Evolutionary conservation across 108 stramenopile species (phyloP), one percentile per base, ranked within the genome.

Genomic region (Nitzschia sp.): DNA sequence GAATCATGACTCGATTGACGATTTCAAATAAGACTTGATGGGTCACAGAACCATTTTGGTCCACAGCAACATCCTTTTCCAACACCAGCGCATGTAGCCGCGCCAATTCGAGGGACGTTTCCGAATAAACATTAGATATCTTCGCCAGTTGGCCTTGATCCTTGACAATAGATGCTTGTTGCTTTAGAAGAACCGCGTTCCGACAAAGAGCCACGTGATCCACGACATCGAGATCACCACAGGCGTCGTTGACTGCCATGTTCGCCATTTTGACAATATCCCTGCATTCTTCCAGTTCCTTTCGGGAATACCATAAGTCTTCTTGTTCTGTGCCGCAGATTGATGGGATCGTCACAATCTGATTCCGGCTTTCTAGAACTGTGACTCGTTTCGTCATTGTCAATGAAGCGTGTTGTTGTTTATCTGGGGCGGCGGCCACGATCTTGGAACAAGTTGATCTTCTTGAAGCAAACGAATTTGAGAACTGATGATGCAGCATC

Each of bases 191-290:
- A 5, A 57, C 29, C 5, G 56, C 31, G 5, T 3, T 3, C 24
- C 56, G 28, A 13, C 28, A 57, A 5, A 17, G 4, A 13, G 26
- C 31, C 26, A 57, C 21, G 6, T 5, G 3, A 57, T 57, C 56
- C 5, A 57, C 66, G 6, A 34, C 53, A 25, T 31, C 48, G 21
- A 51, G 19, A 1, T 31, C 46, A 8, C 48, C 64, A 19, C 64
- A 65, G 27, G 64, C 49, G 30, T 51, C 48, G 8, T 27, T 51
- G 27, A 51, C 64, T 1, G 27, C 9, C 64, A 51, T 28, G 13
- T 28, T 46, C 23, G 61, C 38, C 32, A 45, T 45, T 8, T 38
- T 31, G 1, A 46, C 61, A 23, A 36, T 8, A 3, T 51, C 21
- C 49, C 21, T 51, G 18, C 11, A 19, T 51, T 51, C 49, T 23